Evolutionary conservation across 352 stramenopile species (phyloP).

Genomic region (Poterioochromonas sp.): DNA sequence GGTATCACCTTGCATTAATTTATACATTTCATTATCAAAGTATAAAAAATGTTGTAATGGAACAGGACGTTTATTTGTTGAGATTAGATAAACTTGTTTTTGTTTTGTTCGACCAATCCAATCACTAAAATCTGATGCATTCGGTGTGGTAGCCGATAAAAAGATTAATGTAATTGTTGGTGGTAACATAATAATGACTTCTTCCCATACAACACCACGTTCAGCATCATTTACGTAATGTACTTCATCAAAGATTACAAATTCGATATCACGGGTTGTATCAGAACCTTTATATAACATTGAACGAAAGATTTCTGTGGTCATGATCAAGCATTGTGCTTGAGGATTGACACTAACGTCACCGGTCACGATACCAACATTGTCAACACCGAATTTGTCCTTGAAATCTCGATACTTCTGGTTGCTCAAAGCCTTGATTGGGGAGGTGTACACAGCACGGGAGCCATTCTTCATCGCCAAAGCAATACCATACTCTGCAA

Average conservation of each 20-base stretch:
- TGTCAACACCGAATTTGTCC: constrained; percentile 52
- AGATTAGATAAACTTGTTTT: constrained; percentile 91
- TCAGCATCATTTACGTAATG: constrained; percentile 87
- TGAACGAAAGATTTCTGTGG: constrained; percentile 90
- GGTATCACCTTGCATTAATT: background rate
- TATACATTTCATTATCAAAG: constrained; percentile 79
- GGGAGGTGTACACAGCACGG: constrained; percentile 89
- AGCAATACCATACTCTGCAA: constrained; percentile 95
- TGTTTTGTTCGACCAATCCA: constrained; percentile 96
- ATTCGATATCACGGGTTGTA: constrained; percentile 93
- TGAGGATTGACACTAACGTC: constrained; percentile 91
- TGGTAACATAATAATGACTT: constrained; percentile 89
- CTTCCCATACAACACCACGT: constrained; percentile 92
- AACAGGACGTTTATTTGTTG: constrained; percentile 89
- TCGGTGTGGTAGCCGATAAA: constrained; percentile 94
- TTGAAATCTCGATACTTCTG: constrained; percentile 97
- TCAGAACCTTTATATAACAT: constrained; percentile 89
- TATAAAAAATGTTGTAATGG: constrained; percentile 91
- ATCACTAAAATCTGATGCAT: constrained; percentile 95
- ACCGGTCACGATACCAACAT: constrained; percentile 93
- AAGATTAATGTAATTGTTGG: constrained; percentile 95
- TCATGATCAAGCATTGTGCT: constrained; percentile 94
- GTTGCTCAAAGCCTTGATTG: constrained; percentile 95
- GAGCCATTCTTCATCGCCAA: constrained; percentile 76
- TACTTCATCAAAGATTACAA: constrained; percentile 89